These are phyloP conservation scores for Dothideomycetidae sp. DNA, from an alignment of 2,329 filamentous ascomycete genomes.

Conservation along the genomic window DNA sequence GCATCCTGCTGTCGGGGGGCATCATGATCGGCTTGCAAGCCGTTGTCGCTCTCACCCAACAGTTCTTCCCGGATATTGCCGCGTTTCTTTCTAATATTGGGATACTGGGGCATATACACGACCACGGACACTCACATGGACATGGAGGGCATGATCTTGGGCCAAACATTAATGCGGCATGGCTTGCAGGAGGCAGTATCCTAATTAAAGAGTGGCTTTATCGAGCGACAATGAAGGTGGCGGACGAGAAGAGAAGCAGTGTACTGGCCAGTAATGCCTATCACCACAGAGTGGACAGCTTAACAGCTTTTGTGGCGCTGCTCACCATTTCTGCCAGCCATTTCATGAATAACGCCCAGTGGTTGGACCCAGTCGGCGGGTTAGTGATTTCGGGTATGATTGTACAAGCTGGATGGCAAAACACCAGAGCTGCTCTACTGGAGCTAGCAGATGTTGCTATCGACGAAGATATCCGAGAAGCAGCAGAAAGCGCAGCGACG, in stretches of 20 bases:
- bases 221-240: slow-evolving; percentile 93
- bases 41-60: slow-evolving; percentile 42
- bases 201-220: slow-evolving; percentile 95
- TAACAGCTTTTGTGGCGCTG: slow-evolving; percentile 87
- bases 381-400: slow-evolving; percentile 88
- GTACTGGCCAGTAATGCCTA: slow-evolving; percentile 92
- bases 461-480: slow-evolving; percentile 65
- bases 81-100: slow-evolving; percentile 29
- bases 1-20: slow-evolving; percentile 77
- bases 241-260: slow-evolving; percentile 83
- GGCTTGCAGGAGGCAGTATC: slow-evolving; percentile 83
- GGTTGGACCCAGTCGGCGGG: slow-evolving; percentile 89
- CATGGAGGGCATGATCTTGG: slow-evolving; percentile 41
- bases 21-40: slow-evolving; percentile 71
- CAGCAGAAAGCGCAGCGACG: slow-evolving; percentile 51
- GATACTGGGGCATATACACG: slow-evolving; percentile 41
- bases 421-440: slow-evolving; percentile 66
- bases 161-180: slow-evolving; percentile 85
- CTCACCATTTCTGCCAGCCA: slow-evolving; percentile 82
- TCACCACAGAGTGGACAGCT: slow-evolving; percentile 89
- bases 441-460: slow-evolving; percentile 87
- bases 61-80: slow-evolving; percentile 34
- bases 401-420: slow-evolving; percentile 74
- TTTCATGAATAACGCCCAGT: slow-evolving; percentile 67
- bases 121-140: slow-evolving; percentile 47